Conservation (phyloP, 2,329 filamentous ascomycete species). For the Alternaria sp. region DNA sequence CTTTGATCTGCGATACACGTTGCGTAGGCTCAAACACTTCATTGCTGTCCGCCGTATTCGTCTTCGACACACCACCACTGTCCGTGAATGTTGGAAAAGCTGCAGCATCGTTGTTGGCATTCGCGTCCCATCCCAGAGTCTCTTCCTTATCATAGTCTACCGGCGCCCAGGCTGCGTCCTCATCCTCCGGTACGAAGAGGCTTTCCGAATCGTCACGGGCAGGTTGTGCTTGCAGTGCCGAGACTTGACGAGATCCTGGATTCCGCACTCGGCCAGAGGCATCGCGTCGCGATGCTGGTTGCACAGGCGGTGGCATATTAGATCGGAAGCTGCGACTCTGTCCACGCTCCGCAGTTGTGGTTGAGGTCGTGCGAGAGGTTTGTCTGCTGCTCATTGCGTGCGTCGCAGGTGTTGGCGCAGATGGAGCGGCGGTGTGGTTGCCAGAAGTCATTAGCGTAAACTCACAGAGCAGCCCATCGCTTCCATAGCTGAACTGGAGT, state of each 20-base stretch:
- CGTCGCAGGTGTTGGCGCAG: constrained; percentile 19
- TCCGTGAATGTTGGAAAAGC: constrained; percentile 55
- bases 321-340: constrained; percentile 33
- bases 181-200: constrained; percentile 70
- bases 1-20: constrained; percentile 65
- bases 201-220: constrained; percentile 67
- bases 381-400: constrained; percentile 37
- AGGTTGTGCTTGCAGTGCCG: constrained; percentile 19
- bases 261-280: constrained; percentile 34
- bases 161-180: constrained; percentile 78
- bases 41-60: constrained; percentile 32
- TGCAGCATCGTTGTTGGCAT: constrained; percentile 56
- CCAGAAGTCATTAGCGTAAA: constrained; percentile 85
- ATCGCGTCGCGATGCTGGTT: constrained; percentile 38
- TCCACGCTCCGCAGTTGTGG: constrained; percentile 20
- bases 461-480: constrained; percentile 72
- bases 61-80: constrained; percentile 38
- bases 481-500: constrained; percentile 73
- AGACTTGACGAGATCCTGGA: constrained; percentile 36
- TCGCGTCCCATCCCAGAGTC: constrained; percentile 76
- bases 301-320: constrained; percentile 53
- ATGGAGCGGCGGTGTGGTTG: constrained; percentile 57
- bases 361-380: constrained; percentile 36
- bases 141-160: constrained; percentile 70
- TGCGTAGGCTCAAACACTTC: constrained; percentile 73